Conservation (phyloP, 306 rosid genomes). For the cucumber (Cucumis sativus) region Cucumber_9930_V3 NC_026657.2:14918501-14919000, state of each 20-base stretch:
- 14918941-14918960: constrained; percentile 40
- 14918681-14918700: constrained; percentile 27
- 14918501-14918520: neutral
- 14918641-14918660: constrained; percentile 24
- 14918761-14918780: constrained; percentile 48
- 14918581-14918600: constrained; percentile 53
- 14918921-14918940: constrained; percentile 43
- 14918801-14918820: constrained; percentile 45
- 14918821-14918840: neutral
- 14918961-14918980: constrained; percentile 49
- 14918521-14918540: neutral
- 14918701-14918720: constrained; percentile 67
- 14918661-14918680: constrained; percentile 9
- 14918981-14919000: constrained; percentile 48
- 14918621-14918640: constrained; percentile 55
- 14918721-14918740: constrained; percentile 67
- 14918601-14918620: constrained; percentile 52
- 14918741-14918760: constrained; percentile 59
- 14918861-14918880: constrained; percentile 41
- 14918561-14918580: constrained; percentile 55
- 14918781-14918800: constrained; percentile 48
- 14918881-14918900: constrained; percentile 37
- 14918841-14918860: constrained; percentile 3
- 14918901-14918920: constrained; percentile 50
- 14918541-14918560: constrained; percentile 25